Evolutionary conservation across 352 stramenopile genomes (phyloP).

Genomic region (Pythium biforme): DNA sequence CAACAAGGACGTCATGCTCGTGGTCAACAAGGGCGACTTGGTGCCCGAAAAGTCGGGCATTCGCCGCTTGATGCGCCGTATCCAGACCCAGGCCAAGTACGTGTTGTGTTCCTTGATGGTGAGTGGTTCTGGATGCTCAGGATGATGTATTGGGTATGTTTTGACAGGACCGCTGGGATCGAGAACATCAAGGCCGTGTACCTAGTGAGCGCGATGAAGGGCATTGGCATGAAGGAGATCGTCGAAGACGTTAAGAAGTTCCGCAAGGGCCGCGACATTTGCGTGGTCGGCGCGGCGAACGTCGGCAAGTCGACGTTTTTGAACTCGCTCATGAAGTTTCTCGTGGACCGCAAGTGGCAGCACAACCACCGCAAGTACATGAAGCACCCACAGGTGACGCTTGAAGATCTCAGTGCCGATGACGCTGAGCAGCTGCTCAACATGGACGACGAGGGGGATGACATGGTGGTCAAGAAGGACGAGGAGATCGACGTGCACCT

Average conservation of each 20-base stretch:
- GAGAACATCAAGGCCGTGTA: constrained; percentile 81
- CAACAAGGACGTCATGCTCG: constrained; percentile 88
- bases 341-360: constrained; percentile 82
- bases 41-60: constrained; percentile 83
- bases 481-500: constrained; percentile 42
- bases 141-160: not conserved
- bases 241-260: constrained; percentile 77
- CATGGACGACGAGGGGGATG: constrained; percentile 33
- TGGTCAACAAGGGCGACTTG: constrained; percentile 91
- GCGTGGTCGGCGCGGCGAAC: constrained; percentile 90
- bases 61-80: constrained; percentile 75
- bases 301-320: constrained; percentile 93
- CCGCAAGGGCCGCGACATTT: constrained; percentile 81
- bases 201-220: constrained; percentile 82
- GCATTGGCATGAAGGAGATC: constrained; percentile 86
- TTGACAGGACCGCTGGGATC: constrained; percentile 46
- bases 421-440: constrained; percentile 52
- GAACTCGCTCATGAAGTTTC: constrained; percentile 86
- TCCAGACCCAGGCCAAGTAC: constrained; percentile 74
- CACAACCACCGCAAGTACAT: constrained; percentile 88
- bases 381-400: constrained; percentile 58
- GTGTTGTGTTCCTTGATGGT: constrained; percentile 6
- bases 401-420: constrained; percentile 51
- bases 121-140: not conserved
- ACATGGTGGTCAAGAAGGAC: constrained; percentile 26